A percentile compares a stretch with the other conserved stretches of the same genome.
These are phyloP conservation scores for Ascochyta fabae DNA, from an alignment of 2,329 filamentous ascomycete species.

Conservation along the genomic window DNA sequence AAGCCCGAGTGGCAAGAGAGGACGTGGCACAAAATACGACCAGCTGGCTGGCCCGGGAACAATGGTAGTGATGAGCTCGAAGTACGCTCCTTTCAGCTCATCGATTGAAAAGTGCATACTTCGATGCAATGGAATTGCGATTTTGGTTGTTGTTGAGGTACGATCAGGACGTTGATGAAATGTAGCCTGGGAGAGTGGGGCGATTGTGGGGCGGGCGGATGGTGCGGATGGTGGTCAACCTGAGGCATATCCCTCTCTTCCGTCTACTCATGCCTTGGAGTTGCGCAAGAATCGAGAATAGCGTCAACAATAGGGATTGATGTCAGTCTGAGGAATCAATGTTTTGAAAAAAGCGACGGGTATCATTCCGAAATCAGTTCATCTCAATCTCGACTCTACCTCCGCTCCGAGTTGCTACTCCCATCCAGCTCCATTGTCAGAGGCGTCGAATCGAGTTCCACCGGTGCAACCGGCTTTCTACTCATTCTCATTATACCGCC, in stretches of 20 bases:
- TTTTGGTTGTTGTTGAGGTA: not conserved
- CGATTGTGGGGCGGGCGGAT: not conserved
- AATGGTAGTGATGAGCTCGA: slow-evolving; percentile 14
- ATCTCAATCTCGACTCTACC: not conserved
- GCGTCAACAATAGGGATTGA: too few relatives aligned
- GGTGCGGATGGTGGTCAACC: too few relatives aligned
- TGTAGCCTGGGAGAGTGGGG: not conserved
- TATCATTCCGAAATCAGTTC: not conserved
- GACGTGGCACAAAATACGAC: slow-evolving; percentile 11
- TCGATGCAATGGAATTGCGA: not conserved
- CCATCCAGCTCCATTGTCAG: slow-evolving; percentile 18
- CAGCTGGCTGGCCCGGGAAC: slow-evolving; percentile 15
- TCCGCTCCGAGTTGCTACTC: not conserved
- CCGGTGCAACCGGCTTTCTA: slow-evolving; percentile 27
- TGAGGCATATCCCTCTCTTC: too few relatives aligned
- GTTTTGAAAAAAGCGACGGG: not conserved
- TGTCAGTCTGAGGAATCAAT: too few relatives aligned
- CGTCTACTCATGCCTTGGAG: too few relatives aligned
- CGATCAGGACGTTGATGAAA: not conserved
- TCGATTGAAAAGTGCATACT: not conserved
- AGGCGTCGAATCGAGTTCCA: slow-evolving; percentile 26
- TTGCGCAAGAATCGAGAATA: too few relatives aligned
- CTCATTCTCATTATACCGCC: slow-evolving; percentile 21
- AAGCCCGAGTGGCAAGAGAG: slow-evolving; percentile 13
- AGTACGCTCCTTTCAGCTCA: slow-evolving; percentile 7